Conservation (phyloP, 2,329 filamentous ascomycete genomes). For the Dactylellina sp. region DNA sequence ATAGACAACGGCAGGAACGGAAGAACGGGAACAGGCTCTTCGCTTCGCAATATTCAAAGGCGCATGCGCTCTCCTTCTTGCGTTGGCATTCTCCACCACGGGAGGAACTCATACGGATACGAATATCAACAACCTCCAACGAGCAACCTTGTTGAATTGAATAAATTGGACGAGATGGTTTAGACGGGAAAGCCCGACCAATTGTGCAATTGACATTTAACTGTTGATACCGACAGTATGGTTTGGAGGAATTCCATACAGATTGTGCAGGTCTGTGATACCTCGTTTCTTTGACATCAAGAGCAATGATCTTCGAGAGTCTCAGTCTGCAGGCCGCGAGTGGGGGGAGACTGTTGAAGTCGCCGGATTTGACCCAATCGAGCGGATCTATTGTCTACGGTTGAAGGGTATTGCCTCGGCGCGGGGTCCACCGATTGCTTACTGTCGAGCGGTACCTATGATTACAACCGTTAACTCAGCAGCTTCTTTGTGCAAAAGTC, state of each 20-base stretch:
- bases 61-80: too few species aligned
- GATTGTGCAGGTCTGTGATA: conserved; percentile 8
- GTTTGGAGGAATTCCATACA: conserved; percentile 23
- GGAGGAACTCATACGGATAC: too few species aligned
- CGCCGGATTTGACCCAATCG: too few species aligned
- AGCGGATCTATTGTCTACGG: too few species aligned
- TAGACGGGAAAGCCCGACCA: too few species aligned
- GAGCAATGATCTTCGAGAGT: too few species aligned
- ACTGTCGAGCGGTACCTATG: conserved; percentile 5
- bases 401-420: too few species aligned
- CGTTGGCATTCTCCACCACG: too few species aligned
- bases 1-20: conserved; percentile 11
- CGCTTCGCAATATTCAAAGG: background rate
- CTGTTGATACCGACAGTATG: background rate
- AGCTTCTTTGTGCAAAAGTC: background rate
- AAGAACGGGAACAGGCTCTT: conserved; percentile 38
- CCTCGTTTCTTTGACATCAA: background rate
- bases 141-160: background rate
- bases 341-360: conserved; percentile 7
- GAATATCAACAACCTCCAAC: too few species aligned
- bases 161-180: too few species aligned
- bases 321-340: conserved; percentile 10
- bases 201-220: too few species aligned
- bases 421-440: too few species aligned
- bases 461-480: conserved; percentile 49